Base-by-base conservation (phyloP, 75 land plant species). In the Ceratopteris richardii region DNA sequence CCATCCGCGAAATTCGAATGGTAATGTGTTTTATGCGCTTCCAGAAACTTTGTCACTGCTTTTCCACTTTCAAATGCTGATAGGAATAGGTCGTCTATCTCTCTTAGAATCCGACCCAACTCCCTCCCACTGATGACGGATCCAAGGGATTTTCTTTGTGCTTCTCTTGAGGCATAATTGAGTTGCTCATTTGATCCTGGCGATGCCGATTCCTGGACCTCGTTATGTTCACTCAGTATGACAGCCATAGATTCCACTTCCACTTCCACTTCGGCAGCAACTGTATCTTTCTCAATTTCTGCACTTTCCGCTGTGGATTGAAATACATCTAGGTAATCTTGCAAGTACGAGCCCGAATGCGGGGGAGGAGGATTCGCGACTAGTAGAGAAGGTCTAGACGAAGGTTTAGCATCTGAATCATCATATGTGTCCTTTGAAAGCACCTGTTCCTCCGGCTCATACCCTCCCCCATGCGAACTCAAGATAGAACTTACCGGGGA, bases 1-100 rank as follows among this genome's bases (percentile, higher is more conserved):
- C 66, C 72, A 50, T 83, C 85, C 3, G 87, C 95, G 52, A 85
- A 89, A 62, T 86, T 93, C 12, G 95, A 93, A 50, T 93, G 95
- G 33, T 93, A 93, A 67, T 93, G 95, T 62, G 83, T 19, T 53
- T 84, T 61, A 21, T 59, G 76, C 4, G 93, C 88, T 61, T 88
- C 93, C 0, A 88, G 86, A 70, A 88, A 78, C 78, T 76, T 81
- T 1, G 82, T 65, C 11, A 88, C 85, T 44, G 68, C 78, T 10
- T 60, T 66, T 0, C 85, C 82, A 41, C 79, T 70, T 52, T 79
- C 65, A 0, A 69, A 85, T 1, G 93, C 85, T 58, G 66, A 70
- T 27, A 88, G 66, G 42, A 84, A 88, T 33, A 66, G 75, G 33
- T 88, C 89, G 65, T 88, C 93, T 16, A 88, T n/a, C 10, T 74